These are phyloP conservation scores for Moelleriella libera DNA, from an alignment of 2,329 filamentous ascomycete genomes.

Conservation along the genomic window DNA sequence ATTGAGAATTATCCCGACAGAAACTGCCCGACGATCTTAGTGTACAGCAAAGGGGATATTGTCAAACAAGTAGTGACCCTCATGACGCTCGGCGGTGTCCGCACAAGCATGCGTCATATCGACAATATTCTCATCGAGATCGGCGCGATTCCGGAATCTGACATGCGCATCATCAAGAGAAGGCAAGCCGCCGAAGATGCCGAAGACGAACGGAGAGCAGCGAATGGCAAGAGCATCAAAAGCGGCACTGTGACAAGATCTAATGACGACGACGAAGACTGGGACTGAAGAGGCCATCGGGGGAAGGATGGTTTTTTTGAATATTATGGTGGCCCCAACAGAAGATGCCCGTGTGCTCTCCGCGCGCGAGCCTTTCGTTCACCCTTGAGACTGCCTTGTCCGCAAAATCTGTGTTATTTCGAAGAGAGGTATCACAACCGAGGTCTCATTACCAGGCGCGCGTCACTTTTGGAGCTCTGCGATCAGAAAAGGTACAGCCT, in stretches of 20 bases:
- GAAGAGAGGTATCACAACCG: too few species aligned
- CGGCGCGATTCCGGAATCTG: constrained; percentile 64
- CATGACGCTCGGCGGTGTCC: constrained; percentile 58
- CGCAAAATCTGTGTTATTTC: too few species aligned
- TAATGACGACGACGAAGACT: constrained; percentile 38
- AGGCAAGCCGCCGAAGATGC: constrained; percentile 45
- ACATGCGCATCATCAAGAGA: constrained; percentile 59
- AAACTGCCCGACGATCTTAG: constrained; percentile 86
- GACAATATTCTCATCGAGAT: constrained; percentile 72
- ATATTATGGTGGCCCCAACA: too few species aligned
- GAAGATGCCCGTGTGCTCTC: too few species aligned
- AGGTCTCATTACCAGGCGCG: too few species aligned
- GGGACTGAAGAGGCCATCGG: too few species aligned
- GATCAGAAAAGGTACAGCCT: too few species aligned
- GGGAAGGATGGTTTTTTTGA: too few species aligned
- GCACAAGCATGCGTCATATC: constrained; percentile 58
- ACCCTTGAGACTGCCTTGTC: too few species aligned
- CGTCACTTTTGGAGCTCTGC: too few species aligned
- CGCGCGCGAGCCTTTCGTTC: too few species aligned
- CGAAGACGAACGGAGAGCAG: constrained; percentile 38
- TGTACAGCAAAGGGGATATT: constrained; percentile 89
- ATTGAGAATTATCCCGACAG: constrained; percentile 93
- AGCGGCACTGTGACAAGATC: constrained; percentile 33
- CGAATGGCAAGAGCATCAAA: constrained; percentile 30
- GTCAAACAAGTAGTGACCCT: constrained; percentile 85